A percentile compares a stretch with the other conserved stretches of the same genome.
phyloP scores from a whole-genome alignment of 139 green algal species.

The Closterium sp. region DNA sequence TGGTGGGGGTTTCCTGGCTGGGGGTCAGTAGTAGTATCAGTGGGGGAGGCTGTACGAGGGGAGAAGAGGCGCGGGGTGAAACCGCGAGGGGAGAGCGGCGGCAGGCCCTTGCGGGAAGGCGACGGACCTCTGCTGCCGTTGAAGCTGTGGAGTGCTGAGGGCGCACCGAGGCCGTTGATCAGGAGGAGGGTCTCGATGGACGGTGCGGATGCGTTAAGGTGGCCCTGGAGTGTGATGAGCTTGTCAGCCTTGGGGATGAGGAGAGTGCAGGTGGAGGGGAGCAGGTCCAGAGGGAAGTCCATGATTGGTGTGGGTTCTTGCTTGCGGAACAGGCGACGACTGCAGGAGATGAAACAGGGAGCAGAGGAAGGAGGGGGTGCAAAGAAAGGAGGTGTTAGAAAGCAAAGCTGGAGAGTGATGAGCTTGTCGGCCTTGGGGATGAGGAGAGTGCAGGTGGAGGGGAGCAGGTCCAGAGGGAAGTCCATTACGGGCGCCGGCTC shows the following conservation, averaged over 20 bases:
- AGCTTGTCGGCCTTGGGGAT: background rate
- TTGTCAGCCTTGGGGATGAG: background rate
- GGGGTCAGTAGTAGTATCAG: background rate
- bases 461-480: background rate
- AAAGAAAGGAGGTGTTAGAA: no score
- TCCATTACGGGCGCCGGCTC: background rate
- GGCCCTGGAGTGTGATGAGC: background rate
- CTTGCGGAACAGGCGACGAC: background rate
- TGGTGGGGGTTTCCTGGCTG: no score
- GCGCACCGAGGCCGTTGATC: background rate
- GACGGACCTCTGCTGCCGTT: background rate
- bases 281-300: background rate
- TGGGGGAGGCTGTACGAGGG: background rate
- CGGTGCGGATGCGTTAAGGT: background rate
- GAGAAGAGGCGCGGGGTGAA: background rate
- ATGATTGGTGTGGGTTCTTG: background rate
- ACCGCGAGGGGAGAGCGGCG: background rate
- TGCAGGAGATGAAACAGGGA: background rate
- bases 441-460: background rate
- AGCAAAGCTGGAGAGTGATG: background rate
- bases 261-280: background rate
- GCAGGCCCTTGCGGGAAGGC: background rate
- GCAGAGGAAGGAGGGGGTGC: no score
- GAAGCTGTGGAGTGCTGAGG: background rate
- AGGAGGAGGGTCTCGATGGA: background rate